Evolutionary conservation across 2,329 filamentous ascomycete genomes (phyloP).

Genomic region (Cladosporium phlei): DNA sequence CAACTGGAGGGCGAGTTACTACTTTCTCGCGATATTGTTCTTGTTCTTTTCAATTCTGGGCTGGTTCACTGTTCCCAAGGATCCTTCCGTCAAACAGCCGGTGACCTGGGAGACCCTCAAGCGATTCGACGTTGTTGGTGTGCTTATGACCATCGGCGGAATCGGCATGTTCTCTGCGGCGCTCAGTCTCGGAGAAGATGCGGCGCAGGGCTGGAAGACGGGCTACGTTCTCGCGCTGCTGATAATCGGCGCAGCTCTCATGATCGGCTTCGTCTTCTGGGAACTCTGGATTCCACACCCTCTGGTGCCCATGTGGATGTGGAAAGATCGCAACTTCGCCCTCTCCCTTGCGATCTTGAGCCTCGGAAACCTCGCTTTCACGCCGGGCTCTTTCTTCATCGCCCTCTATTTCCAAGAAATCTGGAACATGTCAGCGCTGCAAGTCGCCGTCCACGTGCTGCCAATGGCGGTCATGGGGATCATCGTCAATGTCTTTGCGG

Average conservation of each 20-base stretch:
- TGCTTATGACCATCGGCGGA: constrained; percentile 57
- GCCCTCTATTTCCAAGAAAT: constrained; percentile 62
- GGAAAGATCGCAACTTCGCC: constrained; percentile 60
- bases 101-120: constrained; percentile 47
- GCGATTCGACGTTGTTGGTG: constrained; percentile 59
- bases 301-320: constrained; percentile 52
- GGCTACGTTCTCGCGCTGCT: constrained; percentile 60
- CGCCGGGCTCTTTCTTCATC: constrained; percentile 40
- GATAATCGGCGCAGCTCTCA: constrained; percentile 53
- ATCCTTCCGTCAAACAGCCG: constrained; percentile 44
- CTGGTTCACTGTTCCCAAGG: constrained; percentile 57
- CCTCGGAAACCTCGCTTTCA: constrained; percentile 60
- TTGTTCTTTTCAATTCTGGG: constrained; percentile 54
- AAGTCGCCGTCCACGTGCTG: constrained; percentile 58
- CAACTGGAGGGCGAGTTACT: constrained; percentile 61
- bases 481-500: constrained; percentile 59
- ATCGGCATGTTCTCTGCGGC: constrained; percentile 62
- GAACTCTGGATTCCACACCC: constrained; percentile 49
- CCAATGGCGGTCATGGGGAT: constrained; percentile 62
- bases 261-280: constrained; percentile 58
- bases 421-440: constrained; percentile 48
- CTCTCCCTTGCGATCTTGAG: constrained; percentile 55
- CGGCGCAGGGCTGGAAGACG: constrained; percentile 58
- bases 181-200: constrained; percentile 52
- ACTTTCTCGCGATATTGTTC: constrained; percentile 60